phyloP scores from a whole-genome alignment of 805 yeast species.

The Cyberlindnera americana region DNA sequence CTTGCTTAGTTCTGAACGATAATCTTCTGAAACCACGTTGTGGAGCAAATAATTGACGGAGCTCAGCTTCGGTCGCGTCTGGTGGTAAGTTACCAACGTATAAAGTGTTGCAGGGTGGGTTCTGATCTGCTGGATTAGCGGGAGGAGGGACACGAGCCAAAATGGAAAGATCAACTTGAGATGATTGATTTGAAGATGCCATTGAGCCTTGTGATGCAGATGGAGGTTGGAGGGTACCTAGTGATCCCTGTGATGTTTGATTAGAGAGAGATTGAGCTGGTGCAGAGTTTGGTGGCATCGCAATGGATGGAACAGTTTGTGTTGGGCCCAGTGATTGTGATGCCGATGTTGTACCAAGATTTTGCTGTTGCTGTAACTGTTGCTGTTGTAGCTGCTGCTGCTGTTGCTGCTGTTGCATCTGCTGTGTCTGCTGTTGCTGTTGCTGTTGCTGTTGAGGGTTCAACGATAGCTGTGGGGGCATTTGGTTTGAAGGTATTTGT shows the following conservation, averaged over 20 bases:
- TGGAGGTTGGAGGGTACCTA: conserved; percentile 7
- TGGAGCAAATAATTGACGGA: conserved; percentile 79
- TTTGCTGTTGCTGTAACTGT: conserved; percentile 8
- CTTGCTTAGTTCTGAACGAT: conserved; percentile 78
- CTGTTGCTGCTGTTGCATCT: conserved; percentile 8
- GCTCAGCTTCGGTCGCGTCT: conserved; percentile 91
- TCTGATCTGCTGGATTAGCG: conserved; percentile 98
- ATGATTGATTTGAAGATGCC: conserved; percentile 18
- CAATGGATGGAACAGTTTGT: not conserved
- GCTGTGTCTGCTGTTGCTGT: conserved; percentile 9
- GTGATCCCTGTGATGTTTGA: conserved; percentile 14
- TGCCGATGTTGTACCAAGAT: conserved; percentile 15
- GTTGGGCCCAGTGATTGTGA: conserved; percentile 7
- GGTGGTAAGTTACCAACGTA: conserved; percentile 98
- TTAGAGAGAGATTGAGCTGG: conserved; percentile 10
- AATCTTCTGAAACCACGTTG: conserved; percentile 92
- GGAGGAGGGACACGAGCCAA: conserved; percentile 84
- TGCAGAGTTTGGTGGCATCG: not conserved
- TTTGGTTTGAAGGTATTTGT: conserved; percentile 22
- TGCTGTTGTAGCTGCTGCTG: conserved; percentile 8
- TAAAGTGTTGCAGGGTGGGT: conserved; percentile 96
- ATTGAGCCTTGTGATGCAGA: conserved; percentile 7
- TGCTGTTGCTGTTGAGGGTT: conserved; percentile 5
- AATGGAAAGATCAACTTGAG: conserved; percentile 61
- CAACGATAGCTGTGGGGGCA: conserved; percentile 25